Base-by-base conservation (phyloP, 257 asterid species). In the Ilex asprella region DNA sequence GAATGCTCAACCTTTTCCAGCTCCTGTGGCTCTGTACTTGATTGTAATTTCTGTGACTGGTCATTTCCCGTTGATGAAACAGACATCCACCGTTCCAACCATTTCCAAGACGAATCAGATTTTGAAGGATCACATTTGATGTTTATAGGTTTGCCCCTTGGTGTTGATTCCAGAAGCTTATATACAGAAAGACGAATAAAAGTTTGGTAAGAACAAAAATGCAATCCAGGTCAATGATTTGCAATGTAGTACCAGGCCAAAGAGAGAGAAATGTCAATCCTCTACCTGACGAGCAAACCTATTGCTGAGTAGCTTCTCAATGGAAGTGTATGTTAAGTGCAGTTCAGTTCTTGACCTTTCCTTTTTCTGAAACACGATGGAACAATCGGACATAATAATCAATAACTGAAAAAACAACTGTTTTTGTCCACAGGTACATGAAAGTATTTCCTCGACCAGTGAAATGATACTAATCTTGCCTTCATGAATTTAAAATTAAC, bases 1-100 rank as follows among this genome's bases (percentile, higher is more conserved):
- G 64, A 16, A 31, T 62, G 58, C 44, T 57, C 58, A 16, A 35
- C 16, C 55, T 43, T 56, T 68, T 56, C 66, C 64, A 54, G 73
- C 43, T 55, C 60, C 67, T 39, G 70, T 53, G 61, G 70, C 52
- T 65, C 77, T 2, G 35, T 47, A 59, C 60, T 7, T 27, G 53
- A 50, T 57, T 50, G 76, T 3, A 53, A 31, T 31, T 49, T 53
- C 13, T 53, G 75, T 44, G 70, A 74, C 68, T 61, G 77, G 53
- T 80, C 81, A 16, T 58, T 63, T 70, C 75, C 80, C 52, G 72
- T 76, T 0, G 92, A 72, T 67, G 96, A 78, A 67, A 70, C 89
- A 55, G 96, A 63, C 84, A 87, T 87, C 99, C 99, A 89, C 69
- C 96, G 79, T 81, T 87, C 97, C 60, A 93, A 75, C 99, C 99